phyloP scores from a whole-genome alignment of 202 grass and related monocot species.

The Dendrocalamus latiflorus region DNA sequence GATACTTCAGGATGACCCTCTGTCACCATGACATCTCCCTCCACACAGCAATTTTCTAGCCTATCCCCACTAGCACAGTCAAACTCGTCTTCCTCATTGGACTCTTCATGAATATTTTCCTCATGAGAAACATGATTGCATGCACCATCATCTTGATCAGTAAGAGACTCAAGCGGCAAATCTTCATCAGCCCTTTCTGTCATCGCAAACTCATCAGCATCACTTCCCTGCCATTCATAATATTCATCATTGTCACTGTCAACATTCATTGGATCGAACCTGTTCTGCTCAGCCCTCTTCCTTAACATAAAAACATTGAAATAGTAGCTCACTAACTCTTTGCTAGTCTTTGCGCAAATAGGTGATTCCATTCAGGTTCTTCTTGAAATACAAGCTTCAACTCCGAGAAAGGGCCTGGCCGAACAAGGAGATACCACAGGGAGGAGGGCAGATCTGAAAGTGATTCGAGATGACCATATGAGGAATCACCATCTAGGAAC shows the following conservation, averaged over 20 bases:
- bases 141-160: too few relatives aligned
- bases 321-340: conserved; percentile 49
- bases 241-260: conserved; percentile 92
- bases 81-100: conserved; percentile 7
- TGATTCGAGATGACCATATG: too few relatives aligned
- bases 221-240: conserved; percentile 70
- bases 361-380: too few relatives aligned
- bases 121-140: conserved; percentile 22
- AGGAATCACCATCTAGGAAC: too few relatives aligned
- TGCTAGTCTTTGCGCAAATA: conserved; percentile 52
- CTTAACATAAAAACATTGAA: conserved; percentile 53
- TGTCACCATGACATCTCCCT: not conserved
- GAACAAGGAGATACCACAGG: too few relatives aligned
- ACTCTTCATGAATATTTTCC: conserved; percentile 19
- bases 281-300: conserved; percentile 82
- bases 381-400: too few relatives aligned
- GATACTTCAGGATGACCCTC: conserved; percentile 14
- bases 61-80: not conserved
- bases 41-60: not conserved
- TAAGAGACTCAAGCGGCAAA: conserved; percentile 65
- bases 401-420: too few relatives aligned
- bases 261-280: conserved; percentile 59
- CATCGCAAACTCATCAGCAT: conserved; percentile 27
- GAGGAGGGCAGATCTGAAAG: too few relatives aligned
- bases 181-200: conserved; percentile 35